Base-by-base conservation (phyloP, 2,329 filamentous ascomycete genomes). In the Alternaria brassicae region DNA sequence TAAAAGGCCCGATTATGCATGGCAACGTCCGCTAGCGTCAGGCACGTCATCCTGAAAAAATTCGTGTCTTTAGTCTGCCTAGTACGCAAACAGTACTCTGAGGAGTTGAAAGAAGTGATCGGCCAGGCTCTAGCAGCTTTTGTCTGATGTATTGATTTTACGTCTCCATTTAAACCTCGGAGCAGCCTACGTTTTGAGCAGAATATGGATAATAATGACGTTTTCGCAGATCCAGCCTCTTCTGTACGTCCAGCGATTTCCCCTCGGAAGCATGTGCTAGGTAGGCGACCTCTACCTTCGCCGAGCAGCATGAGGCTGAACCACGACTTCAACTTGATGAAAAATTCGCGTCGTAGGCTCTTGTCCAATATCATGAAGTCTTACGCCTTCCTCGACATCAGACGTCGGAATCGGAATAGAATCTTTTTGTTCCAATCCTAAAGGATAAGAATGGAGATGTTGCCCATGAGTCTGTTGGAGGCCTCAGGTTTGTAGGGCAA, bases 1-100 rank as follows among this genome's bases (percentile, higher is more conserved):
- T 19, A 57, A 10, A 57, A 57, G 54, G 54, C 23, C 54, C 54
- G 54, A 57, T 36, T 57, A 13, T 21, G 39, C 39, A 30, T 30
- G 19, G n/a, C 30, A 51, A 10, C 48, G 6, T 39, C n/a, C n/a
- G 2, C 37, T 40, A 28, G 25, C 25, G 28, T n/a, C 30, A 23
- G 19, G 44, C 19, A 34, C 44, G 44, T 36, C 44, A 48, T 48
- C 13, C 36, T 40, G 36, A 12, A 28, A 49, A 40, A 41, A 15
- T 48, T 8, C 2, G 17, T 19, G 13, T 48, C 21, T 23, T 23
- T 4, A 25, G 44, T 13, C 36, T 19, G 44, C 44, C 44, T n/a
- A 48, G 44, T 12, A 25, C 30, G 7, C 8, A 7, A 3, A 5
- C 30, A 4, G 9, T 48, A 34, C 12, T 36, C 36, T 21, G 8